Base-by-base conservation (phyloP, 2,329 filamentous ascomycete species). In the Calonectria ilicicola region DNA sequence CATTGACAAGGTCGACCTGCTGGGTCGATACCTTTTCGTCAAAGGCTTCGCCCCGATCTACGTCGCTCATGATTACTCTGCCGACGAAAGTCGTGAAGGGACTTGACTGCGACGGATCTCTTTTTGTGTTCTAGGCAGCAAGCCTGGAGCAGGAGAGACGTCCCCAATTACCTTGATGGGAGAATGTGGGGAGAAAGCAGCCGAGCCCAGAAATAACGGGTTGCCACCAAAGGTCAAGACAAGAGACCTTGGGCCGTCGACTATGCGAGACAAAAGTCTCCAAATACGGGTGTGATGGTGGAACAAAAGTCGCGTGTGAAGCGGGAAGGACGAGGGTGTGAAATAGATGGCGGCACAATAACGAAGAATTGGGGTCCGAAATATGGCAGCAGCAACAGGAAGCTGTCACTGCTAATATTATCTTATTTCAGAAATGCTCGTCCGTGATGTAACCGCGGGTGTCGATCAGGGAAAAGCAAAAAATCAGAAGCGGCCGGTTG, bases 11-110 rank as follows among this genome's bases (percentile, higher is more conserved):
- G 27, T 80, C 80, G 40, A 79, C 38, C 63, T 84, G 80, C 7
- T 77, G 80, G 15, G 78, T 78, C 60, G 79, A 80, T 21, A 77
- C 80, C 58, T 77, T 80, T 27, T 82, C 80, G n/a, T 82, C 80
- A 53, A 77, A 74, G 9, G 70, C 62, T 29, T 76, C 77, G 63
- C 76, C 79, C 49, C 83, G 82, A 64, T 84, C 83, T 21, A 78
- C 66, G 73, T 83, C 82, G 74, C 78, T 82, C 83, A 84, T 84
- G 70, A 44, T 81, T 67, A 38, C 56, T 49, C 21, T 10, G 21
- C 46, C 12, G 47, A 65, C 49, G 47, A 35, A 32, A 51, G 32
- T 42, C 44, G 29, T 21, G 27, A 10, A n/a, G 5, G 62, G 53
- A 9, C 5, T 58, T 23, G 8, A 56, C 51, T 21, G 4, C 32